These are phyloP conservation scores for Lophiotrema nucula DNA, from an alignment of 495 filamentous ascomycete genomes.

Conservation along the genomic window DNA sequence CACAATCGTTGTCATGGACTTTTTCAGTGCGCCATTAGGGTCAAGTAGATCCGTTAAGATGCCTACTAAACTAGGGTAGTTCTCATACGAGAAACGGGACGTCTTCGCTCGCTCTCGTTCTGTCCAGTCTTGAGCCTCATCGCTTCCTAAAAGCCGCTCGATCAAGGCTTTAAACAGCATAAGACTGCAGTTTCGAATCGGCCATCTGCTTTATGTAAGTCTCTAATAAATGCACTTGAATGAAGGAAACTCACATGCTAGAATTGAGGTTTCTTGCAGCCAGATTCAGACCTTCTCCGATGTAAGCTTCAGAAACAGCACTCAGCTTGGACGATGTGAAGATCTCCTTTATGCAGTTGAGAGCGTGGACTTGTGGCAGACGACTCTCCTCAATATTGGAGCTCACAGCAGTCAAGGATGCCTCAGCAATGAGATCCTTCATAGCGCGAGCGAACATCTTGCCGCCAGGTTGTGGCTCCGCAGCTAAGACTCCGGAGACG, in stretches of 20 bases:
- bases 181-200: constrained; percentile 87
- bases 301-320: constrained; percentile 59
- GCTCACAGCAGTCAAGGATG: constrained; percentile 41
- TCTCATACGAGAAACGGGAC: constrained; percentile 61
- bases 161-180: constrained; percentile 83
- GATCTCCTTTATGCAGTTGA: constrained; percentile 87
- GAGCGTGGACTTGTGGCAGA: constrained; percentile 86
- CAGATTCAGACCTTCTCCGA: constrained; percentile 70
- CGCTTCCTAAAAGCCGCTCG: constrained; percentile 68
- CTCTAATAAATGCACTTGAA: background rate
- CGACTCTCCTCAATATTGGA: constrained; percentile 51
- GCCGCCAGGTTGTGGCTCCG: constrained; percentile 45
- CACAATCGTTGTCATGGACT: background rate
- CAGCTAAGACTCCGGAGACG: constrained; percentile 70
- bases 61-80: constrained; percentile 66
- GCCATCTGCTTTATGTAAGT: constrained; percentile 61
- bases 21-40: constrained; percentile 27
- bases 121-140: constrained; percentile 51
- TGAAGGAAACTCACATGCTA: constrained; percentile 49
- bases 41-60: constrained; percentile 67
- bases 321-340: constrained; percentile 76
- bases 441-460: constrained; percentile 52
- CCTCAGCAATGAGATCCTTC: constrained; percentile 41
- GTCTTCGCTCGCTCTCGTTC: constrained; percentile 33
- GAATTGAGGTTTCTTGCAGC: constrained; percentile 70